Evolutionary conservation across 371 early-diverging fungal genomes (phyloP), one percentile per base, ranked within the genome.

Genomic region (Phascolomyces articulosus): DNA sequence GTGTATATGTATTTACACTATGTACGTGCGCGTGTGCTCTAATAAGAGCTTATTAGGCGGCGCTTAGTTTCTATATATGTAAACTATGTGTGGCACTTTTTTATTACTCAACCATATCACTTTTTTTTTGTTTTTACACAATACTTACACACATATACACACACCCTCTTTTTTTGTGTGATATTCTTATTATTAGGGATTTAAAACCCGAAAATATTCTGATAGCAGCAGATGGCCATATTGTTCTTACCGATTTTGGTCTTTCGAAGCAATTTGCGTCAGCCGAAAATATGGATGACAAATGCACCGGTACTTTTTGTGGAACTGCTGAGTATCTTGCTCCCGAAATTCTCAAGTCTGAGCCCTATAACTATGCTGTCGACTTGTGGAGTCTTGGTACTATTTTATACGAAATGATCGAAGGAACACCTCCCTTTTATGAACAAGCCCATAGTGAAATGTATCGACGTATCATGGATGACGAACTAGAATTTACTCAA

Each of bases 341-440:
- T 1, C 98, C 98, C 1, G 99, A 98, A 70, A 91, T 97, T 26
- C 80, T 99, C 11, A 68, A 79, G 44, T 91, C 90, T 0, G 82
- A 86, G 11, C 83, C 87, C 28, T 97, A 98, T 66, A 93, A 94
- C 8, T 92, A 88, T 67, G 87, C 86, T 15, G 95, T 95, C 9
- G 99, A 99, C 77, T 91, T 96, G 86, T 99, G 99, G 99, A 90
- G 96, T 44, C 82, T 98, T 8, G 99, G 99, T 0, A 93, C 96
- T 1, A 83, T 98, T 24, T 83, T 98, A 48, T 99, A 92, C 69
- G 97, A 92, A 68, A 89, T 93, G 82, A 31, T 92, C 40, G 82
- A 82, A 20, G 94, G 94, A 1, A 80, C 83, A 60, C 91, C 93
- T 0, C 94, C 94, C 1, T 94, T 91, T 71, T 92, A 90, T 82